Base-by-base conservation (phyloP, 345 rosid genomes). In the Laguncularia racemosa region DNA sequence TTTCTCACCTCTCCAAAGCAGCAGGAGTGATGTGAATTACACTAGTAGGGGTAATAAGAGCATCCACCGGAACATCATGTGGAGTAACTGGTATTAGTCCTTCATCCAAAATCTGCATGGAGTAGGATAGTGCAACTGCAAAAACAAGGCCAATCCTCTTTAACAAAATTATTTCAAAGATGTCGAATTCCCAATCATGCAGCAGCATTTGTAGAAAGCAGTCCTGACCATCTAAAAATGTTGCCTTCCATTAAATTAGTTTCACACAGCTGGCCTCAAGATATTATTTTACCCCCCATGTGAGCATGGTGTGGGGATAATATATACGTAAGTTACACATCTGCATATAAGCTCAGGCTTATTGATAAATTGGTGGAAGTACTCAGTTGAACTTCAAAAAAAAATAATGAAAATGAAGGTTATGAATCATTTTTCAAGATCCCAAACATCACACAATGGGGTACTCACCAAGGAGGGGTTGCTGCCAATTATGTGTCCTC, bases 41-140 rank as follows among this genome's bases (percentile, higher is more conserved):
- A n/a, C 96, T 91, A 50, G 88, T 71, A 23, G 95, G 84, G 67
- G 95, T 65, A 57, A 87, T 84, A 46, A 93, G 79, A 61, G 95
- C 96, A 67, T 87, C 96, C 45, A 89, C 77, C 28, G 69, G 68
- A 23, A 83, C 69, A 70, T 93, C 97, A 44, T 69, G 61, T 14
- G 75, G 60, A 60, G 97, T 83, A 40, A 82, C 52, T 18, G 97
- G 81, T 67, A 93, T 72, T 57, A 64, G 59, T 70, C 72, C 91
- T 16, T 83, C 86, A 62, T 93, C 91, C 67, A 87, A 54, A 62
- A 89, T 83, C 77, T 93, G 99, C 57, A 71, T 48, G 15, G 95
- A 89, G 65, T 89, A 93, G 58, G 99, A 86, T 59, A 93, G 82
- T 44, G 92, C 96, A 75, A 85, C 98, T 89, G 83, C 82, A 74